Evolutionary conservation across 306 rosid genomes (phyloP).

Genomic region (Cicer chorassanicum): DNA sequence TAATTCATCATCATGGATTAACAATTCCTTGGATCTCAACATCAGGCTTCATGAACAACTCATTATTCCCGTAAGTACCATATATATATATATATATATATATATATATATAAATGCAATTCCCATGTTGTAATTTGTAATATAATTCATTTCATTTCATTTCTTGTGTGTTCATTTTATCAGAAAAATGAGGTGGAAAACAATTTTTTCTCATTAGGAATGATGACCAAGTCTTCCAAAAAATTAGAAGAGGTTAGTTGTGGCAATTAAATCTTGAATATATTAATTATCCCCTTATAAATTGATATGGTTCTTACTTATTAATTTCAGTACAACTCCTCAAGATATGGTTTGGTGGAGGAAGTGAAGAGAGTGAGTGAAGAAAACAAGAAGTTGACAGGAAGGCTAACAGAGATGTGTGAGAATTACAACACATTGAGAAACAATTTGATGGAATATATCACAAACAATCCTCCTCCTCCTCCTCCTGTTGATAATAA

Average conservation of each 20-base stretch:
- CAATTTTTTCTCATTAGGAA: slow-evolving; percentile 55
- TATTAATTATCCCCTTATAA: too few relatives aligned
- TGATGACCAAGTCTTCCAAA: background rate
- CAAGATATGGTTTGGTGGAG: slow-evolving; percentile 58
- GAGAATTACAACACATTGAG: slow-evolving; percentile 78
- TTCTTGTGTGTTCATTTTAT: slow-evolving; percentile 33
- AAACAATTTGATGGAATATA: slow-evolving; percentile 67
- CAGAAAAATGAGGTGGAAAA: slow-evolving; percentile 67
- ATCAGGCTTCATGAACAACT: slow-evolving; percentile 54
- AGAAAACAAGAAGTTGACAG: slow-evolving; percentile 86
- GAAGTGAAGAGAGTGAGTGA: slow-evolving; percentile 80
- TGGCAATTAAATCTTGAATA: too few relatives aligned
- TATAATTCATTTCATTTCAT: background rate
- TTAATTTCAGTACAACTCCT: slow-evolving; percentile 48
- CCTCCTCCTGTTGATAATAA: slow-evolving; percentile 21
- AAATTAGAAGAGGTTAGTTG: too few relatives aligned
- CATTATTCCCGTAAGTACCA: slow-evolving; percentile 55
- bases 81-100: background rate
- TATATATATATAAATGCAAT: background rate
- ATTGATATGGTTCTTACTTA: too few relatives aligned
- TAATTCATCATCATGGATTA: slow-evolving; percentile 60
- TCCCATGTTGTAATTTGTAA: background rate
- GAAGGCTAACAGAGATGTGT: slow-evolving; percentile 78
- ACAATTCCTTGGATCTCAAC: slow-evolving; percentile 78
- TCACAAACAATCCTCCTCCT: slow-evolving; percentile 57